Evolutionary conservation across 805 yeast genomes (phyloP), one percentile per base, ranked within the genome.

Genomic region (Isabelozyma rhagii): DNA sequence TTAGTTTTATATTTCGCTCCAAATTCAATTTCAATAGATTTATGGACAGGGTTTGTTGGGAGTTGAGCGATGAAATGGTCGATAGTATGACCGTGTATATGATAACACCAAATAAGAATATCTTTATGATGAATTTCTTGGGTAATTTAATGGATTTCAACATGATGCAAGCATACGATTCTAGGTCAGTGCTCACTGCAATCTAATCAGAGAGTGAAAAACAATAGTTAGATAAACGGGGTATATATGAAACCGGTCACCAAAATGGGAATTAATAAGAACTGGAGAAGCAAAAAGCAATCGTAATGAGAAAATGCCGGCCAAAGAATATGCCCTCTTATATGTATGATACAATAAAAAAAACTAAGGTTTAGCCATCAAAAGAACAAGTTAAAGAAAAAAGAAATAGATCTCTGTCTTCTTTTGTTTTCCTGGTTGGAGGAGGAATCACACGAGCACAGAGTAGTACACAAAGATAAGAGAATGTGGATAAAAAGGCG

Each of bases 1-100:
- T 55, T 11, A 57, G 44, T 40, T 56, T 56, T 3, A 64, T 46
- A 10, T 51, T 11, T 31, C 50, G 46, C 39, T 63, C 57, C 5
- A 61, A 38, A 13, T 51, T 49, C 9, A 45, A 18, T 14, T 52
- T 54, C 36, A 31, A 10, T 1, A 31, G 36, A 5, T 31, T 31
- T 31, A 31, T 31, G 36, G 36, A 31, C 36, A 5, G 36, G 36
- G 49, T 21, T 5, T 55, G 56, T 29, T 43, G 39, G 34, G 44
- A 27, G n/a, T 13, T 31, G 13, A 52, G 43, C 8, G 53, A 34
- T 9, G 47, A 41, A 13, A 29, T 41, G 9, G 47, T 27, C 5
- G 55, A 45, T 11, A 49, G 11, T 6, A 48, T 38, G 5, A 58
- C 46, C 1, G 55, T 48, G 28, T 43, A 43, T 14, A 25, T 43